Evolutionary conservation across 139 green algal species (phyloP), one percentile per base, ranked within the genome.

Genomic region (Chlamydomonas schloesseri): DNA sequence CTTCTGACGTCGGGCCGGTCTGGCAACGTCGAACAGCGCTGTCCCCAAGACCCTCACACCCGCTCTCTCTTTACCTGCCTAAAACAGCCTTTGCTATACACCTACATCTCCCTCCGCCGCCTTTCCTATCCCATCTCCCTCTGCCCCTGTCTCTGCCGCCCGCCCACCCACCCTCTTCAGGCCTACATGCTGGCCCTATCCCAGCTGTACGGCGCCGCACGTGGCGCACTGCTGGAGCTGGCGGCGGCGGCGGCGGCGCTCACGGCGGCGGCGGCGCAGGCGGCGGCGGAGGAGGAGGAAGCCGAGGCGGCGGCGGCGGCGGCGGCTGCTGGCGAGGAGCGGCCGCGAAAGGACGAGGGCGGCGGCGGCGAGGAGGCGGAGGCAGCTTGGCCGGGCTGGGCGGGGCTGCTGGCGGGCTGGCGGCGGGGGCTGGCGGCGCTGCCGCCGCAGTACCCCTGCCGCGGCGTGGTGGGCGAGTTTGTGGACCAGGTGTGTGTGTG

Each of bases 121-220:
- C 55, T 62, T 11, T 17, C 55, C n/a, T 11, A 24, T 24, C 53
- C 15, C 53, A 58, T 58, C 53, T 23, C 53, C 53, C 53, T 58
- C 15, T 58, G 13, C 13, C 53, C 58, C n/a, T n/a, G n/a, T n/a
- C n/a, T n/a, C n/a, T n/a, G n/a, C n/a, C n/a, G n/a, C n/a, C 71
- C 71, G 3, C 10, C 24, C 42, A 58, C 71, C 24, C 37, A 3
- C n/a, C n/a, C n/a, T n/a, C n/a, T 9, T 0, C 68, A 87, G 81
- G 34, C 46, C 53, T 87, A 71, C 68, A 71, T 87, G 53, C 34
- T 87, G 14, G 79, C 79, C n/a, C 79, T 85, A 29, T 69, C 81
- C 11, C 81, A 79, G n/a, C 69, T 87, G 23, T 87, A 79, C 81
- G 47, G 18, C 79, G 29, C 21, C 11, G 79, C 79, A 1, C 67